Conservation (phyloP, 345 rosid species). For the Arabidopsis thaliana region DNA sequence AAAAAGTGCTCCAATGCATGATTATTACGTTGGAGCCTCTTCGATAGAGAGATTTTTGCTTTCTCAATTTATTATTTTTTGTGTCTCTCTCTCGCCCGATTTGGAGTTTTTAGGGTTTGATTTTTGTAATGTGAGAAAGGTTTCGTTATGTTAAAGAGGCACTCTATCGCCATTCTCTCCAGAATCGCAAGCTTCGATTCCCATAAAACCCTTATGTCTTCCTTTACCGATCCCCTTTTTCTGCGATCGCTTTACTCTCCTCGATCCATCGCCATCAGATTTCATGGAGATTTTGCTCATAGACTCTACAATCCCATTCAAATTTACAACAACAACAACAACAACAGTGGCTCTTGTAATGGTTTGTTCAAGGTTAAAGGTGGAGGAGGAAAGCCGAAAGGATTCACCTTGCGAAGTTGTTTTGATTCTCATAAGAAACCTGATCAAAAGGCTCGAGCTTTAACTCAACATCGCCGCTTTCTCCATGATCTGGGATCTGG, state of each 20-base stretch:
- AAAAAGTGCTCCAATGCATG: constrained; percentile 43
- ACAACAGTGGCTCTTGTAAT: constrained; percentile 11
- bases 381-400: constrained; percentile 13
- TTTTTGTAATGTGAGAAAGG: constrained; percentile 46
- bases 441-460: constrained; percentile 56
- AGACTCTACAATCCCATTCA: constrained; percentile 26
- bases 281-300: constrained; percentile 12
- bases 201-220: constrained; percentile 46
- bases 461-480: constrained; percentile 50
- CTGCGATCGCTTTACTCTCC: constrained; percentile 46
- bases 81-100: neutral
- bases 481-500: constrained; percentile 54
- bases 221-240: constrained; percentile 32
- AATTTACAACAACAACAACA: constrained; percentile 18
- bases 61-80: constrained; percentile 1
- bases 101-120: constrained; percentile 30
- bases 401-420: constrained; percentile 56
- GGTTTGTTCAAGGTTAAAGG: constrained; percentile 33
- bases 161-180: constrained; percentile 36
- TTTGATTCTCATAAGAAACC: constrained; percentile 48
- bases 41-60: neutral
- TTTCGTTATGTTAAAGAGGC: constrained; percentile 64
- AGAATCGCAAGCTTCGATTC: constrained; percentile 46
- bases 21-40: constrained; percentile 42
- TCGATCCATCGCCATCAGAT: constrained; percentile 27